A percentile compares a stretch with the other conserved stretches of the same genome.
Evolutionary conservation across 2,329 filamentous ascomycete species (phyloP).

Genomic region (Xylariaceae sp.): DNA sequence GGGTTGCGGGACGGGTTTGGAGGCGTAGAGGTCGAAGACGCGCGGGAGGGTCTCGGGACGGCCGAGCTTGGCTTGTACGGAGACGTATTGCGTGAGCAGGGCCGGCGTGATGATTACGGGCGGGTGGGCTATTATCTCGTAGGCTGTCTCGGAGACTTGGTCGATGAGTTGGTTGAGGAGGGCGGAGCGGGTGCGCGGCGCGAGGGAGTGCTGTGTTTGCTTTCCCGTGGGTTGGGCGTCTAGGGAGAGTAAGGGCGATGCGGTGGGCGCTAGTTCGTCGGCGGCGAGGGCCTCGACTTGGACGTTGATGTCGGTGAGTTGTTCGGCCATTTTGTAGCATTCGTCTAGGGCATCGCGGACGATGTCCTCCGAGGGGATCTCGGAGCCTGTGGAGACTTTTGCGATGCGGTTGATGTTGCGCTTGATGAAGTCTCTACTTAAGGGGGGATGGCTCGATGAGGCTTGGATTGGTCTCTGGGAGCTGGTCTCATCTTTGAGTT

Average conservation of each 20-base stretch:
- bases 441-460: constrained; percentile 1
- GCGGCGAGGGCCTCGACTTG: constrained; percentile 30
- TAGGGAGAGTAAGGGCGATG: constrained; percentile 34
- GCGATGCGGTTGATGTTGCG: constrained; percentile 22
- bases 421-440: constrained; percentile 28
- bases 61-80: constrained; percentile 67
- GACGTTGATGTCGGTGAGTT: constrained; percentile 28
- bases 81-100: constrained; percentile 69
- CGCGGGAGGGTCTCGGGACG: constrained; percentile 72
- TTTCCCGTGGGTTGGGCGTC: constrained; percentile 17
- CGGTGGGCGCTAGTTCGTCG: constrained; percentile 34
- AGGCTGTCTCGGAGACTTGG: constrained; percentile 56
- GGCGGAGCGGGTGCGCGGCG: constrained; percentile 19
- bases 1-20: constrained; percentile 67
- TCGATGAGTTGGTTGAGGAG: constrained; percentile 42
- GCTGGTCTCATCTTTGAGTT: neutral
- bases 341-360: constrained; percentile 28
- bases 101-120: constrained; percentile 74
- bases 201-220: constrained; percentile 11
- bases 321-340: constrained; percentile 29
- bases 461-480: neutral
- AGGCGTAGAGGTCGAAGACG: constrained; percentile 75
- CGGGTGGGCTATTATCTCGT: constrained; percentile 65
- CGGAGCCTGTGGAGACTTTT: constrained; percentile 23
- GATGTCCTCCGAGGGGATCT: constrained; percentile 29